Base-by-base conservation (phyloP, 768 basidiomycete species). In the Hemileccinum rubropunctum region DNA sequence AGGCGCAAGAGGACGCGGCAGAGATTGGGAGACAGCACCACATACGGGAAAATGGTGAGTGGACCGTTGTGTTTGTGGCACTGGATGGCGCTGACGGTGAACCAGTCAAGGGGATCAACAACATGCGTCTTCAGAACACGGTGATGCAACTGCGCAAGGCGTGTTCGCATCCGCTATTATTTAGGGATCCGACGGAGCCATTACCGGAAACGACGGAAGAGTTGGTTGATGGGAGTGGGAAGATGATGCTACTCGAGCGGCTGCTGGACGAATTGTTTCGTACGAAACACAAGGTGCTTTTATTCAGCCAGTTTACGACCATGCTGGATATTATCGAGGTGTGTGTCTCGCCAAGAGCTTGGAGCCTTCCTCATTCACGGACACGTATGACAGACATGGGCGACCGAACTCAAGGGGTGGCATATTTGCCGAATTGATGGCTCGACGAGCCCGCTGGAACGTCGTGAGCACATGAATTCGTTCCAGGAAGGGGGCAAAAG, bases 131-230 rank as follows among this genome's bases (percentile, higher is more conserved):
- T 14, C 93, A 98, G 65, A 99, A 98, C 62, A 80, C 84, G 11
- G 84, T 98, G 50, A 98, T 99, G 95, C 95, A 98, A 65, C 77
- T 98, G 5, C 89, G 95, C 47, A 98, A 98, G 76, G 90, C 94
- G 2, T 92, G 91, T 72, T 93, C 88, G 13, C 93, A 98, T 68
- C 94, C 95, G 0, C 89, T 89, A 73, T 70, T 93, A 6, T 95
- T 95, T 63, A 84, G 90, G 56, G 65, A 68, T 20, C 54, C 53
- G 4, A 32, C 45, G 23, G 53, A 58, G 26, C 47, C 28, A 7
- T 35, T 56, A 26, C 79, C 79, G 0, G 73, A 86, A 37, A 68
- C 95, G 34, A 83, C 89, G 57, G 84, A 89, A 21, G 84, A 94
- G 59, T 74, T 98, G 28, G 81, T 95, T 21, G 84, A 87, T 49